phyloP scores from a whole-genome alignment of 176 grass and related monocot species.

The Oryza coarctata region DNA sequence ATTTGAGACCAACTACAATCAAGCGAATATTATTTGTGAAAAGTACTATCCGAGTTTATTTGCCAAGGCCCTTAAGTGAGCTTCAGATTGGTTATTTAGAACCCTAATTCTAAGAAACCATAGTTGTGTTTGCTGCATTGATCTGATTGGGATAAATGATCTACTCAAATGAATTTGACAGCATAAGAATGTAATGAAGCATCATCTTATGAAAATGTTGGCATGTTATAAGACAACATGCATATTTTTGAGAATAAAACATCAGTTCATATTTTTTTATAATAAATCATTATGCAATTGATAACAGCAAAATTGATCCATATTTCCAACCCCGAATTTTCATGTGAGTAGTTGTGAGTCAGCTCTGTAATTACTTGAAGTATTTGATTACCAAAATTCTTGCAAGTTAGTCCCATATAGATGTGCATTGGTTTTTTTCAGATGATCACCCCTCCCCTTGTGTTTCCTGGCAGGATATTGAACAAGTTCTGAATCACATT shows the following conservation, averaged over 20 bases:
- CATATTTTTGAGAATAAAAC: background rate
- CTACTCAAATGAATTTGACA: background rate
- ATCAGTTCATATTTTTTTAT: background rate
- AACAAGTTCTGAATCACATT: conserved; percentile 90
- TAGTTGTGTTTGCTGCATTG: background rate
- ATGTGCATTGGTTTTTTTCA: background rate
- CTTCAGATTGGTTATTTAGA: background rate
- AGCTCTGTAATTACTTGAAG: background rate
- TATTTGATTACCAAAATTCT: background rate
- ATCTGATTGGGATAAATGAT: background rate
- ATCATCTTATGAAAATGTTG: background rate
- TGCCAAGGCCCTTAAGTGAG: background rate
- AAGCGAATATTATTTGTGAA: background rate
- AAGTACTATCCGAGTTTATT: background rate
- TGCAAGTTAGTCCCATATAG: background rate
- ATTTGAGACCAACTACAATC: background rate
- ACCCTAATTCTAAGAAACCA: background rate
- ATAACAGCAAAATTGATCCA: background rate
- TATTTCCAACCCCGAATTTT: background rate
- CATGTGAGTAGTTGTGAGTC: background rate
- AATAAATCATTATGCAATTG: background rate
- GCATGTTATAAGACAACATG: background rate
- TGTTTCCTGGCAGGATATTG: conserved; percentile 59
- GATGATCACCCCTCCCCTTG: background rate
- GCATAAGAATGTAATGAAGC: background rate